Evolutionary conservation across 2,329 filamentous ascomycete genomes (phyloP), one percentile per base, ranked within the genome.

Genomic region (Hymenoscyphus repandus): DNA sequence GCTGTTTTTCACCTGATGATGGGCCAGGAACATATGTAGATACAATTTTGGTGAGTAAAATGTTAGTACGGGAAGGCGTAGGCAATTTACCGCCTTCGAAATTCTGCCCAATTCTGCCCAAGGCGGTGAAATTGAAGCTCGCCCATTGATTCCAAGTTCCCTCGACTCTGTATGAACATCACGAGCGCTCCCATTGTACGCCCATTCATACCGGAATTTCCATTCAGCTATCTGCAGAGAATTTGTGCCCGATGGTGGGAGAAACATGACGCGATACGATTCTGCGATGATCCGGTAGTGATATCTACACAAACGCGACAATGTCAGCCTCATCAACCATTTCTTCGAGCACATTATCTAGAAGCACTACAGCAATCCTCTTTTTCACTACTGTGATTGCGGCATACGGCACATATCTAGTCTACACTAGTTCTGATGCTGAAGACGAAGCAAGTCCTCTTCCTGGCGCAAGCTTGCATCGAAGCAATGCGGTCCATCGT

Each of bases 401-500:
- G 39, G 74, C 73, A 10, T 82, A 78, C 44, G 69, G 78, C 49
- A 74, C 77, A 50, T 87, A 82, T 63, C 76, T 80, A 50, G 68
- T 82, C 58, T 86, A 83, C 64, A 67, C 60, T 49, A 66, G 57
- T 63, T 64, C 60, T 51, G 67, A 66, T 40, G 61, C 60, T 58
- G 54, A 58, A 49, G 49, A 62, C 60, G 52, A 62, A 56, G 61
- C 46, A 52, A 54, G 55, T 22, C 52, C 59, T 36, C 57, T 57
- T 43, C 59, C 46, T 48, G 51, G 41, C n/a, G 31, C 49, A 20
- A 55, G 61, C 12, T 69, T 88, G 30, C 84, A 80, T 58, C 74
- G 85, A 55, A 84, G 83, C 63, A 88, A 87, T 66, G 85, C 85
- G 10, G 64, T 88, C 34, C 81, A 83, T 54, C 77, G 79, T 42